Evolutionary conservation across 768 basidiomycete genomes (phyloP).

Genomic region (Naganishia onofrii): DNA sequence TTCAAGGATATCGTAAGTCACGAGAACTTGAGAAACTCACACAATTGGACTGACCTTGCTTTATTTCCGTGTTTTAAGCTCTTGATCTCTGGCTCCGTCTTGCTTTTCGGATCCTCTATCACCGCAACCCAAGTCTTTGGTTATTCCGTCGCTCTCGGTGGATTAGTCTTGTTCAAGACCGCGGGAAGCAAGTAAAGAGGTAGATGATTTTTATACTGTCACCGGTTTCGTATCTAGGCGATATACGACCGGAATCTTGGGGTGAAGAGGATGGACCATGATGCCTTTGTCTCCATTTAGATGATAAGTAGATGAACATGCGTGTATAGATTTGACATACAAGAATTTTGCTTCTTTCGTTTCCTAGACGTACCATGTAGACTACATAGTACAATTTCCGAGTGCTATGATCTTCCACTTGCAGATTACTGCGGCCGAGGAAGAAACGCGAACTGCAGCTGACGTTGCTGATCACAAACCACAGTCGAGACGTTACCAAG

Average conservation of each 20-base stretch:
- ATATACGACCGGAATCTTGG: not conserved
- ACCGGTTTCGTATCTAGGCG: not conserved
- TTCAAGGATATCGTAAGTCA: slow-evolving; percentile 64
- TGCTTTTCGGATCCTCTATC: slow-evolving; percentile 76
- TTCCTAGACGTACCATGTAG: too few species aligned
- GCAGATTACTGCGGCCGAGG: too few species aligned
- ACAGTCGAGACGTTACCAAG: too few species aligned
- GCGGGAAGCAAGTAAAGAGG: slow-evolving; percentile 46
- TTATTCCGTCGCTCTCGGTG: slow-evolving; percentile 73
- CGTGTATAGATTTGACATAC: not conserved
- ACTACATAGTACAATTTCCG: too few species aligned
- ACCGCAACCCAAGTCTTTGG: slow-evolving; percentile 82
- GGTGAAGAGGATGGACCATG: not conserved
- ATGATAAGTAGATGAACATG: not conserved
- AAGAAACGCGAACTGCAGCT: too few species aligned
- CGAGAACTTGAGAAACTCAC: not conserved
- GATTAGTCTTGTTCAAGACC: slow-evolving; percentile 81
- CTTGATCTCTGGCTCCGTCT: slow-evolving; percentile 83
- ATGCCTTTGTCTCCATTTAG: not conserved
- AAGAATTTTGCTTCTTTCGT: not conserved
- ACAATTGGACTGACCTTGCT: not conserved
- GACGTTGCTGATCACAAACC: too few species aligned
- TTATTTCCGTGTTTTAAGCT: slow-evolving; percentile 52
- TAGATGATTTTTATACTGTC: not conserved
- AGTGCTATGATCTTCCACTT: too few species aligned